phyloP scores from a whole-genome alignment of 352 stramenopile species.

The Lagenidium giganteum region DNA sequence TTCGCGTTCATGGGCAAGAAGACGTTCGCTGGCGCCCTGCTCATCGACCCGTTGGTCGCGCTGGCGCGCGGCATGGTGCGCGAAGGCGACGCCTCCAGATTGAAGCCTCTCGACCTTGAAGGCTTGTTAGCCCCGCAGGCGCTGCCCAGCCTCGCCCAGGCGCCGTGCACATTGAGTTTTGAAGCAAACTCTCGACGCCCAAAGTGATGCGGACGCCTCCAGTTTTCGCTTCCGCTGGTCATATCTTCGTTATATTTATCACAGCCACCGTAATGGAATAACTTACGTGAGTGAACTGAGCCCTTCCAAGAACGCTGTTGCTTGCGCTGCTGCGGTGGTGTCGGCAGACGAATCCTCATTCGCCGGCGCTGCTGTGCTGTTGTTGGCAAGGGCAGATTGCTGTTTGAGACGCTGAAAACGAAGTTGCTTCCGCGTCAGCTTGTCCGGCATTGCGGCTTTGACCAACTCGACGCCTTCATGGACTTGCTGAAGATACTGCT shows the following conservation, averaged over 20 bases:
- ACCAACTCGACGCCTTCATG: conserved; percentile 35
- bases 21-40: conserved; percentile 24
- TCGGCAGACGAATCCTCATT: conserved; percentile 4
- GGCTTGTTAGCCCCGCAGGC: conserved; percentile 2
- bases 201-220: no score
- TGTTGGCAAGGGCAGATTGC: no score
- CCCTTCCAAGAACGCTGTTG: conserved; percentile 55
- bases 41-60: conserved; percentile 40
- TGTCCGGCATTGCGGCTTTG: conserved; percentile 35
- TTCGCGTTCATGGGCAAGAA: conserved; percentile 28
- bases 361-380: no score
- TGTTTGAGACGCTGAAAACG: no score
- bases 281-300: conserved; percentile 41
- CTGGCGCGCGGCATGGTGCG: conserved; percentile 42
- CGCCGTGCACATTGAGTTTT: no score
- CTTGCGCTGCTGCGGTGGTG: conserved; percentile 34
- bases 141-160: no score
- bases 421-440: conserved; percentile 42
- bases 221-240: no score
- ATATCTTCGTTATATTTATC: no score
- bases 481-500: conserved; percentile 42
- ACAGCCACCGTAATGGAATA: no score
- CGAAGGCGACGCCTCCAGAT: conserved; percentile 30
- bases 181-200: no score
- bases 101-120: conserved; percentile 24